A percentile compares a stretch with the other conserved stretches of the same genome.
These are phyloP conservation scores for Solanum hybrid DNA, from an alignment of 305 asterid species.

Conservation along the genomic window DNA sequence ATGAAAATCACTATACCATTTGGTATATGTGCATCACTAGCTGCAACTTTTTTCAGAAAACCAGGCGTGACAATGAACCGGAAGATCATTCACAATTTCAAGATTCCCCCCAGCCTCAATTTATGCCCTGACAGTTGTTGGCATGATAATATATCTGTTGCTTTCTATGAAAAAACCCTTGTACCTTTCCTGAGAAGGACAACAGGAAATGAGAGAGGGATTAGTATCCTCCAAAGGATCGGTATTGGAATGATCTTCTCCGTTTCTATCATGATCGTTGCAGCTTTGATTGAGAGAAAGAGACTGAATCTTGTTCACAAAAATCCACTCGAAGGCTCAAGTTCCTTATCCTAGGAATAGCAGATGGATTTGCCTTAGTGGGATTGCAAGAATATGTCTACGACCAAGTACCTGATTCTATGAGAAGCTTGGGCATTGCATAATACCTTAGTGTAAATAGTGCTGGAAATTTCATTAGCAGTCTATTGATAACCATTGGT, in stretches of 20 bases:
- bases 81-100: slow-evolving; percentile 23
- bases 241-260: slow-evolving; percentile 78
- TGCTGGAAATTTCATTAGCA: slow-evolving; percentile 60
- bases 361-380: slow-evolving; percentile 65
- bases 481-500: slow-evolving; percentile 49
- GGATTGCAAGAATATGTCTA: slow-evolving; percentile 82
- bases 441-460: slow-evolving; percentile 72
- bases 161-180: slow-evolving; percentile 47
- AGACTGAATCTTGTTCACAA: slow-evolving; percentile 27
- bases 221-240: slow-evolving; percentile 61
- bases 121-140: slow-evolving; percentile 52
- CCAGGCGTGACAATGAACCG: slow-evolving; percentile 40
- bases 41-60: slow-evolving; percentile 50
- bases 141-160: slow-evolving; percentile 48
- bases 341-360: slow-evolving; percentile 51
- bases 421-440: slow-evolving; percentile 83
- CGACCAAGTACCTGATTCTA: slow-evolving; percentile 84
- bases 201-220: slow-evolving; percentile 63
- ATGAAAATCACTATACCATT: slow-evolving; percentile 34
- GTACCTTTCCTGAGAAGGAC: slow-evolving; percentile 46
- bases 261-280: slow-evolving; percentile 38
- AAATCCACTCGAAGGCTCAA: slow-evolving; percentile 27
- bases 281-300: slow-evolving; percentile 59
- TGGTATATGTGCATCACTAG: slow-evolving; percentile 39
- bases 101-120: slow-evolving; percentile 59